phyloP scores from a whole-genome alignment of 805 yeast species.

The Wickerhamiella occidentalis region DNA sequence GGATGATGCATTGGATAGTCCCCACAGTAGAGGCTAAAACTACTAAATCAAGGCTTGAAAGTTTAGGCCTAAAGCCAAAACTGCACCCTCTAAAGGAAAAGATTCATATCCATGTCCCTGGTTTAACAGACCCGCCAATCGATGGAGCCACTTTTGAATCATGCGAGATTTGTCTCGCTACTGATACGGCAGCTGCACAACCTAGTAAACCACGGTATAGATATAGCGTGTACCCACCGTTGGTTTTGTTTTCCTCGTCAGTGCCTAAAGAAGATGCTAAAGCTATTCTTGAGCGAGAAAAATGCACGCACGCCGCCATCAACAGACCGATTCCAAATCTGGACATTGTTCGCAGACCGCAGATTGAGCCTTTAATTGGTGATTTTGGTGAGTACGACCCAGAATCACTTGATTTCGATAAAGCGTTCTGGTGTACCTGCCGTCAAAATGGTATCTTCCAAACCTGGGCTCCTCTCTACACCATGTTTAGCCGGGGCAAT shows the following conservation, averaged over 20 bases:
- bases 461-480: constrained; percentile 71
- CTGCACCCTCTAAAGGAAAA: neutral
- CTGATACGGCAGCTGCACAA: neutral
- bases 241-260: constrained; percentile 47
- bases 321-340: constrained; percentile 50
- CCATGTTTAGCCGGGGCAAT: constrained; percentile 84
- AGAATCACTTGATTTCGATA: constrained; percentile 10
- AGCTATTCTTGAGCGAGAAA: constrained; percentile 21
- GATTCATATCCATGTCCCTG: neutral
- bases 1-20: constrained; percentile 4
- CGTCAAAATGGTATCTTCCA: constrained; percentile 66
- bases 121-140: neutral
- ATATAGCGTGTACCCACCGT: constrained; percentile 55
- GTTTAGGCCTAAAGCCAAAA: neutral
- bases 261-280: constrained; percentile 20
- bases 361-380: constrained; percentile 49
- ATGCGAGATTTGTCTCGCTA: constrained; percentile 3
- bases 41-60: neutral
- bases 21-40: constrained; percentile 2
- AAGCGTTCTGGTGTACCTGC: constrained; percentile 59
- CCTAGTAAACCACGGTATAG: neutral
- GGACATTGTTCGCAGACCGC: constrained; percentile 55
- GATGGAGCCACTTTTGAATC: neutral
- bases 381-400: constrained; percentile 39
- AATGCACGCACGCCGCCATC: constrained; percentile 50